A percentile compares a stretch with the other conserved stretches of the same genome.
Evolutionary conservation across 495 filamentous ascomycete genomes (phyloP).

Genomic region (Trichoderma reesei): DNA sequence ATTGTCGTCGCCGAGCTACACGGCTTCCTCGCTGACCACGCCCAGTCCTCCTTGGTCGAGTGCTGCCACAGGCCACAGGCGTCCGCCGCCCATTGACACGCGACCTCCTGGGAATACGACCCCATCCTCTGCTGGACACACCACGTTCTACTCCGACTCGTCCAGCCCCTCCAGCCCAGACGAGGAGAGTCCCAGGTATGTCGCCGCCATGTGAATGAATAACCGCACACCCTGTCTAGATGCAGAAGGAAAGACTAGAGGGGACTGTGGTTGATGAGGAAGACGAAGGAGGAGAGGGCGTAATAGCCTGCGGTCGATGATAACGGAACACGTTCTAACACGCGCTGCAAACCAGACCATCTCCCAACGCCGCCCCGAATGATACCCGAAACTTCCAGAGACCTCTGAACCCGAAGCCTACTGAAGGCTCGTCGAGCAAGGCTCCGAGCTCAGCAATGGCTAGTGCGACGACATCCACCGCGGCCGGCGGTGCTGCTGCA

Average conservation of each 20-base stretch:
- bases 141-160: slow-evolving; percentile 10
- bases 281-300: not conserved
- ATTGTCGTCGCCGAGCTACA: not conserved
- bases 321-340: not conserved
- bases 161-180: slow-evolving; percentile 10
- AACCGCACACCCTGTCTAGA: not conserved
- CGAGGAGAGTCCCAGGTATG: slow-evolving; percentile 4
- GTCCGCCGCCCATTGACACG: not conserved
- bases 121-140: slow-evolving; percentile 4
- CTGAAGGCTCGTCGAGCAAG: slow-evolving; percentile 22
- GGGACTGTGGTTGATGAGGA: not conserved
- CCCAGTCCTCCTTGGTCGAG: not conserved
- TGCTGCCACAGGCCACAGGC: not conserved
- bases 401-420: slow-evolving; percentile 27
- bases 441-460: slow-evolving; percentile 24
- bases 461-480: slow-evolving; percentile 19
- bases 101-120: not conserved
- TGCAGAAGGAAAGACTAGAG: not conserved
- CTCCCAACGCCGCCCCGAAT: slow-evolving; percentile 24
- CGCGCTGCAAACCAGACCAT: not conserved
- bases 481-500: slow-evolving; percentile 17
- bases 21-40: not conserved
- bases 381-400: slow-evolving; percentile 30
- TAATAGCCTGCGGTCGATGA: not conserved
- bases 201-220: not conserved